Base-by-base conservation (phyloP, 2,329 filamentous ascomycete genomes). In the Fusarium nygamai region DNA sequence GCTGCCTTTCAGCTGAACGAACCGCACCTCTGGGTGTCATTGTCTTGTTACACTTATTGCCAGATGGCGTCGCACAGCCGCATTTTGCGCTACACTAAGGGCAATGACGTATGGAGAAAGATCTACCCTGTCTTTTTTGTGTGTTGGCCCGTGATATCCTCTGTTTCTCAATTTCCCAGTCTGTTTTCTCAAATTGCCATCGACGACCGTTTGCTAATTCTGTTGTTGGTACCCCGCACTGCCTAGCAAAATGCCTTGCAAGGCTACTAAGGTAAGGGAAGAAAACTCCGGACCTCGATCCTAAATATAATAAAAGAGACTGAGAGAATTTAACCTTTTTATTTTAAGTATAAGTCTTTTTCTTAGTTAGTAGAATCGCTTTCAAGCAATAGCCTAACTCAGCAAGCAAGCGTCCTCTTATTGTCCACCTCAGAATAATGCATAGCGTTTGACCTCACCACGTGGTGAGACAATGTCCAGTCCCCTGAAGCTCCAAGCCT, bases 41-140 rank as follows among this genome's bases (percentile, higher is more conserved):
- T n/a, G 22, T 5, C 5, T 39, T 53, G 48, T 20, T 56, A 41
- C 8, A 29, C 24, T 39, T 29, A 4, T 17, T 54, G 20, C 51
- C 2, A 54, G 4, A 29, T 38, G 51, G 1, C 14, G 8, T 4
- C 1, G 14, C 34, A 54, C 34, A 41, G 51, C 51, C 51, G 2
- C 51, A 11, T 54, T 29, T 22, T 6, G 9, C 4, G 36, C 36
- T 38, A 4, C 36, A 3, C 36, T 3, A 6, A 6, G 3, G 31
- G 31, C 10, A 33, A 38, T 38, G 6, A 29, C 20, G 20, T 39
- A 29, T n/a, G 13, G 24, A 39, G 8, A 0, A 54, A 3, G 10
- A 3, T 0, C 4, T 0, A 17, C 4, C 14, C 20, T 39, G 8
- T 9, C 1, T 29, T 39, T 2, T 0, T 5, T 4, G 20, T 29